Conservation (phyloP, 805 yeast species). For the Pichia scutulata region DNA sequence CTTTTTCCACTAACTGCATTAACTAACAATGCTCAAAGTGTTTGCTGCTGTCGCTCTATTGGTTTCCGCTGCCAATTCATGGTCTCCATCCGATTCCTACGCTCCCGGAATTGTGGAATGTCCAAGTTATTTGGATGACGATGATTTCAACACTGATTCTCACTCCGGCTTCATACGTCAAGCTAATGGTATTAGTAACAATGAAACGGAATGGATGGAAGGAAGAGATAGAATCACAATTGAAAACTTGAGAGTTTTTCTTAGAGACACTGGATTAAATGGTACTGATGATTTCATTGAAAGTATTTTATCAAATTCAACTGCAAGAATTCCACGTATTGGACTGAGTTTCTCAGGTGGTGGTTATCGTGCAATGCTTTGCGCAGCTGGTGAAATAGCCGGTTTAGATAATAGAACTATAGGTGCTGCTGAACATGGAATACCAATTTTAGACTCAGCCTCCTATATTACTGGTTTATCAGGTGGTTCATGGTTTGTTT, state of each 20-base stretch:
- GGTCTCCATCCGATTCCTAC: slow-evolving; percentile 53
- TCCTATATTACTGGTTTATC: slow-evolving; percentile 71
- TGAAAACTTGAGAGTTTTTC: slow-evolving; percentile 37
- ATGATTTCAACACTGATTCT: slow-evolving; percentile 9
- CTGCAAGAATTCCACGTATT: slow-evolving; percentile 35
- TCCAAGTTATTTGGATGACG: slow-evolving; percentile 31
- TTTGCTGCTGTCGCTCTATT: not conserved
- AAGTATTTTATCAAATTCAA: slow-evolving; percentile 24
- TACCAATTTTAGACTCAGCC: slow-evolving; percentile 70
- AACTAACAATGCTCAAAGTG: slow-evolving; percentile 4
- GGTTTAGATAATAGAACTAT: slow-evolving; percentile 71
- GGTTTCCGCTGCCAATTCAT: slow-evolving; percentile 18
- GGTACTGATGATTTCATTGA: slow-evolving; percentile 37
- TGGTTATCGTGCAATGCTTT: slow-evolving; percentile 82
- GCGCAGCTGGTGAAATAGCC: slow-evolving; percentile 76
- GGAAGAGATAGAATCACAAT: slow-evolving; percentile 40
- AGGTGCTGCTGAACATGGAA: slow-evolving; percentile 41
- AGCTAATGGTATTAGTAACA: slow-evolving; percentile 38
- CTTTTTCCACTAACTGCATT: not conserved
- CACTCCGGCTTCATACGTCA: slow-evolving; percentile 31
- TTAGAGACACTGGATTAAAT: slow-evolving; percentile 37
- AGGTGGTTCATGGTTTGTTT: slow-evolving; percentile 81
- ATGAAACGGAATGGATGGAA: slow-evolving; percentile 47
- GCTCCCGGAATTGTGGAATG: slow-evolving; percentile 56
- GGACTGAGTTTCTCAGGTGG: slow-evolving; percentile 75